phyloP scores from a whole-genome alignment of 2,329 filamentous ascomycete species.

The Chaetomiaceae sp. region DNA sequence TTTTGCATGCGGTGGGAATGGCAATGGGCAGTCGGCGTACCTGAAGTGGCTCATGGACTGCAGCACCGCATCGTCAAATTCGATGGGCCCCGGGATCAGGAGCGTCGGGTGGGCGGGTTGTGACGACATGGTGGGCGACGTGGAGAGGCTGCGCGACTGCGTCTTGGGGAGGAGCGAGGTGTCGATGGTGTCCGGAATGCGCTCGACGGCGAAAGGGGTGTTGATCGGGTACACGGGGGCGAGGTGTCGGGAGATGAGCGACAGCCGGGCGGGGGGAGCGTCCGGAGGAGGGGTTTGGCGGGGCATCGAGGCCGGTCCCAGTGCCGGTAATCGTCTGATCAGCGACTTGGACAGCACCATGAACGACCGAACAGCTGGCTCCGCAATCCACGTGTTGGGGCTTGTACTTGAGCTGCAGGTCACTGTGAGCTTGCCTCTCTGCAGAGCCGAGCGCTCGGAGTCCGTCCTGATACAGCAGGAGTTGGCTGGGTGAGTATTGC shows the following conservation, averaged over 20 bases:
- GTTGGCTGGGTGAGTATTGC: too few relatives aligned
- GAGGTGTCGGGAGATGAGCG: slow-evolving; percentile 35
- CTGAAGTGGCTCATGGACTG: slow-evolving; percentile 93
- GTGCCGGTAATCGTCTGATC: slow-evolving; percentile 19
- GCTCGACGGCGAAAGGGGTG: slow-evolving; percentile 28
- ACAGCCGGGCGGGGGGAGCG: slow-evolving; percentile 28
- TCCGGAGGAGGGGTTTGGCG: slow-evolving; percentile 24
- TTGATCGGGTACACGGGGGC: slow-evolving; percentile 28
- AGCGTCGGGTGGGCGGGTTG: slow-evolving; percentile 63
- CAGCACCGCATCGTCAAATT: slow-evolving; percentile 95
- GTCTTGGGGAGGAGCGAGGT: slow-evolving; percentile 26
- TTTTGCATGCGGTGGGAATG: background rate
- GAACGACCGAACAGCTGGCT: slow-evolving; percentile 8
- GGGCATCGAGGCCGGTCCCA: slow-evolving; percentile 25
- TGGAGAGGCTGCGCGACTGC: slow-evolving; percentile 27
- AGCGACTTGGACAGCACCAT: slow-evolving; percentile 22
- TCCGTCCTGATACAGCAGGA: too few relatives aligned
- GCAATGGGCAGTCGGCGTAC: slow-evolving; percentile 39
- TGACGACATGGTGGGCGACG: slow-evolving; percentile 48
- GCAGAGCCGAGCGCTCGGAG: background rate
- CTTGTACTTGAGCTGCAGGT: background rate
- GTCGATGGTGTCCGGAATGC: slow-evolving; percentile 27
- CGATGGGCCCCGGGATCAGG: slow-evolving; percentile 94
- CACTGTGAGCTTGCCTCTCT: background rate
- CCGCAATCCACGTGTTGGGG: slow-evolving; percentile 11